These are phyloP conservation scores for Botryotinia calthae DNA, from an alignment of 2,329 filamentous ascomycete genomes.

Conservation along the genomic window DNA sequence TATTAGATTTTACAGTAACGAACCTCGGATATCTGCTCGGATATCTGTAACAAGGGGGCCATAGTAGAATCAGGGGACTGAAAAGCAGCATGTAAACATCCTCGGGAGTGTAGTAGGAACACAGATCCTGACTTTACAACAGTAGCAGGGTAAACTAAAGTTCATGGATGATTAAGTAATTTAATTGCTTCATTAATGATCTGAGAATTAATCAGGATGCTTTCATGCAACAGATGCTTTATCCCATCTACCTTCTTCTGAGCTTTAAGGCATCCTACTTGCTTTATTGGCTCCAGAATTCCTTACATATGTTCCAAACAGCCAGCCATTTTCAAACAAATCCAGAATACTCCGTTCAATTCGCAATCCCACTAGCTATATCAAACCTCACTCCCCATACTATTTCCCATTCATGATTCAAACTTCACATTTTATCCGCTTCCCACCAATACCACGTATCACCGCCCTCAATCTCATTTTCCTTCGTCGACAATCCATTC, in stretches of 20 bases:
- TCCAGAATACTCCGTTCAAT: not conserved
- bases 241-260: not conserved
- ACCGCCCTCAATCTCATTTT: slow-evolving; percentile 6
- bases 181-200: not conserved
- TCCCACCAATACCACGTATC: slow-evolving; percentile 21
- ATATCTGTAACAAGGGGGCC: not conserved
- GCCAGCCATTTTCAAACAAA: not conserved
- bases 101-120: not conserved
- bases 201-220: not conserved
- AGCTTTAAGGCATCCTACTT: no score
- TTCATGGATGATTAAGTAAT: not conserved
- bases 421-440: not conserved
- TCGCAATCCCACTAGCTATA: not conserved
- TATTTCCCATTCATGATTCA: no score
- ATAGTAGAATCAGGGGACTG: not conserved
- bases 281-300: not conserved
- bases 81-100: not conserved
- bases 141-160: not conserved
- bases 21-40: not conserved
- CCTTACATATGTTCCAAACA: not conserved
- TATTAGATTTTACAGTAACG: not conserved
- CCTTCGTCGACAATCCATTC: slow-evolving; percentile 24
- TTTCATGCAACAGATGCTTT: not conserved
- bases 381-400: fast-evolving
- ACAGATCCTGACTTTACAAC: not conserved